Conservation (phyloP, 768 basidiomycete genomes). For the Glaciozyma antarctica region DNA sequence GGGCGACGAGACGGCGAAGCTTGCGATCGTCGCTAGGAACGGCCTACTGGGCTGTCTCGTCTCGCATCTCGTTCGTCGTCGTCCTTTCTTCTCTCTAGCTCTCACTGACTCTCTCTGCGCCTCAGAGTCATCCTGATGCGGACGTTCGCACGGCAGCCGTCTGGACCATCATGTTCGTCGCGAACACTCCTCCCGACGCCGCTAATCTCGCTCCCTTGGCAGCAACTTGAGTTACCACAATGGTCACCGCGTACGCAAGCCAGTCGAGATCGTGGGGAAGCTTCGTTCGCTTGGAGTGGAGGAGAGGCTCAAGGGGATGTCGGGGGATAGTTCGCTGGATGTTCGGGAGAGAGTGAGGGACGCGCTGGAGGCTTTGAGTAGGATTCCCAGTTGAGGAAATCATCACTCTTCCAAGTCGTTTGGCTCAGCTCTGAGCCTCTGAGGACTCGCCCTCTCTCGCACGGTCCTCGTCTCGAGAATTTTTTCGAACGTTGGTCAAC, state of each 20-base stretch:
- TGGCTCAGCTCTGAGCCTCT: too few relatives aligned
- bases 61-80: conserved; percentile 25
- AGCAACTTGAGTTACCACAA: conserved; percentile 28
- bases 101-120: background rate
- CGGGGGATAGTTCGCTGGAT: conserved; percentile 30
- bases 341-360: conserved; percentile 34
- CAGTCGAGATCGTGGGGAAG: conserved; percentile 22
- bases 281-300: conserved; percentile 33
- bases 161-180: conserved; percentile 18
- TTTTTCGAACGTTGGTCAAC: too few relatives aligned
- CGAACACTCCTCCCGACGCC: too few relatives aligned
- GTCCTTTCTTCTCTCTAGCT: background rate
- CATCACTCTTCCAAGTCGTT: too few relatives aligned
- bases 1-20: conserved; percentile 16
- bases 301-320: conserved; percentile 19
- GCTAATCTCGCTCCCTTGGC: too few relatives aligned
- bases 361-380: too few relatives aligned
- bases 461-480: too few relatives aligned
- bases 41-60: conserved; percentile 16
- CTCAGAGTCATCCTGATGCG: conserved; percentile 14
- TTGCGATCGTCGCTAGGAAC: conserved; percentile 29
- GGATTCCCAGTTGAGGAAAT: too few relatives aligned
- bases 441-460: too few relatives aligned
- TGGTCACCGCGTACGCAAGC: background rate
- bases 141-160: conserved; percentile 28